These are phyloP conservation scores for Batrachochytrium dendrobatidis DNA, from an alignment of 371 early-diverging fungal species.

Conservation along the genomic window DNA sequence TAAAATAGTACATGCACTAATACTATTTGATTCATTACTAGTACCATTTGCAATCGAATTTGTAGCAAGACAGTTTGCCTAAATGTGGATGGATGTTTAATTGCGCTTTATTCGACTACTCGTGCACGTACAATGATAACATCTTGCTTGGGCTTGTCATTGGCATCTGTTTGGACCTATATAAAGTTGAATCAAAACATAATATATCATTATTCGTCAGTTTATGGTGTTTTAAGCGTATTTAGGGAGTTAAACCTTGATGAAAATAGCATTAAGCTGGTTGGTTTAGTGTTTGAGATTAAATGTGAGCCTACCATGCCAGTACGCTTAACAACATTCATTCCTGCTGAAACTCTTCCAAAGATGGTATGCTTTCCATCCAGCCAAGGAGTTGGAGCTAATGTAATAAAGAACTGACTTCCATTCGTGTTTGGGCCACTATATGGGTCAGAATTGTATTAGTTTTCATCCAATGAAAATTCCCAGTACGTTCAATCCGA, in stretches of 20 bases:
- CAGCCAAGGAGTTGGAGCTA: constrained; percentile 81
- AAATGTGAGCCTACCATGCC: constrained; percentile 19
- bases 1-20: neutral
- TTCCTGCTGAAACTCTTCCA: constrained; percentile 84
- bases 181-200: neutral
- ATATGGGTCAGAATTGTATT: neutral
- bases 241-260: neutral
- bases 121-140: constrained; percentile 16
- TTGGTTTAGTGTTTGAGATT: neutral
- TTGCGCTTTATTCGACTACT: neutral
- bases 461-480: too few species aligned
- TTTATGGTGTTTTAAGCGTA: neutral
- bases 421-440: constrained; percentile 44
- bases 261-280: neutral
- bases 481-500: too few species aligned
- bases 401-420: constrained; percentile 97
- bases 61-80: constrained; percentile 8
- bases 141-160: constrained; percentile 34
- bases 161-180: constrained; percentile 29
- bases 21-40: neutral
- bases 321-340: constrained; percentile 81
- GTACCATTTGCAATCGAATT: constrained; percentile 13
- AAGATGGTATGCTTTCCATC: constrained; percentile 96
- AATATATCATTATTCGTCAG: neutral
- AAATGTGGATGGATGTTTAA: too few species aligned